These are phyloP conservation scores for Ceratocystis lukuohia DNA, from an alignment of 2,329 filamentous ascomycete species.

Conservation along the genomic window DNA sequence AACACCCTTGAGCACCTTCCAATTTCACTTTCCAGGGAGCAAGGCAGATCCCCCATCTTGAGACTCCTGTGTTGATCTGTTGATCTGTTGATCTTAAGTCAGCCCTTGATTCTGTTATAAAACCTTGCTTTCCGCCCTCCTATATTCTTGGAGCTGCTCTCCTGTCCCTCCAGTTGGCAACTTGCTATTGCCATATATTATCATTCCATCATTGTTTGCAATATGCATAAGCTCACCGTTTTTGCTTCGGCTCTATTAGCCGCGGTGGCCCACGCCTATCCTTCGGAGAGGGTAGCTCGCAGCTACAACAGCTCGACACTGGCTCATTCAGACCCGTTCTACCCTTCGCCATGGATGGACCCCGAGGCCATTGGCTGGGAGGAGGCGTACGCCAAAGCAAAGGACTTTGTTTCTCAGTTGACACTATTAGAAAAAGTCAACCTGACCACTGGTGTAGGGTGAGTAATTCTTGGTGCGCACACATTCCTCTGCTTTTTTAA, in stretches of 20 bases:
- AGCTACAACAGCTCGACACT: constrained; percentile 20
- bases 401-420: constrained; percentile 66
- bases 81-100: too few species aligned
- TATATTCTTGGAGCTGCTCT: neutral
- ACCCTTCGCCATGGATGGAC: constrained; percentile 79
- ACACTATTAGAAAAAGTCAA: constrained; percentile 88
- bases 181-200: neutral
- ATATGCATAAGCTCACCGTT: constrained; percentile 17
- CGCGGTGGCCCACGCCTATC: constrained; percentile 13
- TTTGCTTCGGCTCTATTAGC: constrained; percentile 18
- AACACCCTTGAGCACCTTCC: neutral
- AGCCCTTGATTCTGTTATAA: neutral
- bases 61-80: neutral
- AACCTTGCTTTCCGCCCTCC: neutral
- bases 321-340: constrained; percentile 45
- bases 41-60: neutral
- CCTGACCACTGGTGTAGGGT: constrained; percentile 81
- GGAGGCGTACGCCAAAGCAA: constrained; percentile 61
- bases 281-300: constrained; percentile 5
- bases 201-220: neutral
- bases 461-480: constrained; percentile 26
- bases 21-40: constrained; percentile 5
- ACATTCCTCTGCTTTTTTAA: neutral
- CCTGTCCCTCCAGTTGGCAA: neutral
- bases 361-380: constrained; percentile 59